Percentiles rank a stretch among this genome's conserved stretches.
These are phyloP conservation scores for Sporobolomyces phaffii DNA, from an alignment of 768 basidiomycete genomes.

Conservation along the genomic window DNA sequence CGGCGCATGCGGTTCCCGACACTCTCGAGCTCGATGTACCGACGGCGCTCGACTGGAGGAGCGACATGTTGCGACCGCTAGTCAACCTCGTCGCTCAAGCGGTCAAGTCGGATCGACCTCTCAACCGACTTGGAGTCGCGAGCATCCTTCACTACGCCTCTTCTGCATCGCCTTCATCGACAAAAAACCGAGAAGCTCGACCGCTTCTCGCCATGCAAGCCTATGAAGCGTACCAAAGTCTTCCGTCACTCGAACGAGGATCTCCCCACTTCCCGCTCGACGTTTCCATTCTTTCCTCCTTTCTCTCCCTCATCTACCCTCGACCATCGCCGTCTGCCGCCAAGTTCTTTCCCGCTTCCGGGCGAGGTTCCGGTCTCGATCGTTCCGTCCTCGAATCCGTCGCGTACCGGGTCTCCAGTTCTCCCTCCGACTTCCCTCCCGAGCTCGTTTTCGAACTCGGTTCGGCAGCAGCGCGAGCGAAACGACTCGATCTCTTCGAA, in stretches of 20 bases:
- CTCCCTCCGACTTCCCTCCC: neutral
- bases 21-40: neutral
- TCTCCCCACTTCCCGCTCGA: slow-evolving; percentile 1
- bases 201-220: neutral
- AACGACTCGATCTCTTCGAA: slow-evolving; percentile 11
- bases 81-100: neutral
- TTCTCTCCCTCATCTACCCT: slow-evolving; percentile 9
- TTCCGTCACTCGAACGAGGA: neutral
- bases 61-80: neutral
- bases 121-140: slow-evolving; percentile 2
- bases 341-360: neutral
- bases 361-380: neutral
- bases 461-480: neutral
- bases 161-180: too few species aligned
- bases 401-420: neutral
- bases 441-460: neutral
- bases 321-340: neutral
- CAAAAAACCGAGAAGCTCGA: neutral
- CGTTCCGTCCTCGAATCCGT: neutral
- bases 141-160: slow-evolving; percentile 2
- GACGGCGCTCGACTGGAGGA: neutral
- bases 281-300: neutral
- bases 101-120: neutral
- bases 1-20: neutral
- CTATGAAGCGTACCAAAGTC: neutral